Evolutionary conservation across 139 green algal species (phyloP).

Genomic region (Ettlia oleoabundans): DNA sequence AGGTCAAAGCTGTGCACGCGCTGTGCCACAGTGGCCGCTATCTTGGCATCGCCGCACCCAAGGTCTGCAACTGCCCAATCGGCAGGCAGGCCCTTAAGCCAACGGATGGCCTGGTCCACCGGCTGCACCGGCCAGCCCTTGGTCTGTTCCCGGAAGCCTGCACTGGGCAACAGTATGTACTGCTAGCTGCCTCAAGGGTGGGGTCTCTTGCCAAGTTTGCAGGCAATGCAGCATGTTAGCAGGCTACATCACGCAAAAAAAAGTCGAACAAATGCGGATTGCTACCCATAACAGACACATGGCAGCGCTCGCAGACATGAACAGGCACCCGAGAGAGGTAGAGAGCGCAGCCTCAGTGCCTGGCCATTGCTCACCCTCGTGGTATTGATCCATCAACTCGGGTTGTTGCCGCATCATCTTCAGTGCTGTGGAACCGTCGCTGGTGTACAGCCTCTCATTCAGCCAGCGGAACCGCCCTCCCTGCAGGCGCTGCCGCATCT

Average conservation of each 20-base stretch:
- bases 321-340: neutral
- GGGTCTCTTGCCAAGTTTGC: too few species aligned
- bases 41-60: conserved; percentile 92
- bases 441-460: conserved; percentile 97
- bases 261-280: too few species aligned
- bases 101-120: conserved; percentile 78
- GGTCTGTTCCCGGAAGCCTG: conserved; percentile 85
- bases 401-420: conserved; percentile 71
- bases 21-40: conserved; percentile 70
- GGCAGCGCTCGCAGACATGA: neutral
- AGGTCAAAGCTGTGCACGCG: conserved; percentile 91
- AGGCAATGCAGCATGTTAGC: too few species aligned
- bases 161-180: too few species aligned
- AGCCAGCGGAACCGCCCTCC: conserved; percentile 92
- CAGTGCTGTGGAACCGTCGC: conserved; percentile 64
- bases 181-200: neutral
- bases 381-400: conserved; percentile 86
- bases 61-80: conserved; percentile 87
- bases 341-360: neutral
- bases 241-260: too few species aligned
- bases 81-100: conserved; percentile 52
- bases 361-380: too few species aligned
- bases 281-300: too few species aligned
- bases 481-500: conserved; percentile 74
- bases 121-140: conserved; percentile 87